Conservation (phyloP, 192 early-diverging fungal genomes). For the Pilaira anomala region DNA sequence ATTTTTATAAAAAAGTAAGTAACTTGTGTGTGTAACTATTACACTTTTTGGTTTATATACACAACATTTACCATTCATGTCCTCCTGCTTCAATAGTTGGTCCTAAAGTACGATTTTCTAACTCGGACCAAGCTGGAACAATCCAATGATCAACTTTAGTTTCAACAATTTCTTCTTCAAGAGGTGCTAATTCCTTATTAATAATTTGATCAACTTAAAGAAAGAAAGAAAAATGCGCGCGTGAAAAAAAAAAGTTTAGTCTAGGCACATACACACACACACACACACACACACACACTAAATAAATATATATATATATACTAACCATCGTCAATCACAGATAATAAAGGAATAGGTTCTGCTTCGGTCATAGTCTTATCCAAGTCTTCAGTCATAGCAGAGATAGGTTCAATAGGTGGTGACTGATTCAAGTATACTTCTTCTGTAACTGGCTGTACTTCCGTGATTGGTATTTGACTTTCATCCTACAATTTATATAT, state of each 20-base stretch:
- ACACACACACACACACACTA: no score
- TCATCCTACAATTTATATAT: no score
- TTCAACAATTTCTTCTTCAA: slow-evolving; percentile 15
- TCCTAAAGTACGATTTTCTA: slow-evolving; percentile 1
- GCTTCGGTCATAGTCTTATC: slow-evolving; percentile 18
- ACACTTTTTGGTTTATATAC: not conserved
- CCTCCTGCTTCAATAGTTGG: slow-evolving; percentile 19
- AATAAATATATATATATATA: not conserved
- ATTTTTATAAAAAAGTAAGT: not conserved
- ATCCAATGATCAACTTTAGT: slow-evolving; percentile 9
- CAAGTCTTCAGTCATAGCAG: not conserved
- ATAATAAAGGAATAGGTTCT: slow-evolving; percentile 1
- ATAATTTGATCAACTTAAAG: slow-evolving; percentile 15
- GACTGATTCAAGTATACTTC: no score
- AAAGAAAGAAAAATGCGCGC: not conserved
- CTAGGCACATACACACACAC: not conserved
- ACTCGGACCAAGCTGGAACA: not conserved
- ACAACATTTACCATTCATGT: slow-evolving; percentile 13
- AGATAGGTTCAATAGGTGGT: no score
- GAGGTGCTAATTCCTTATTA: not conserved
- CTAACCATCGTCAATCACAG: slow-evolving; percentile 24
- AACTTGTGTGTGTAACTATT: not conserved
- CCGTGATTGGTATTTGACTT: no score
- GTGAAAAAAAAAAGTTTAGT: not conserved
- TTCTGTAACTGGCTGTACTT: no score